Evolutionary conservation across 1,284 basidiomycete genomes (phyloP).

Genomic region (Athelia psychrophila): DNA sequence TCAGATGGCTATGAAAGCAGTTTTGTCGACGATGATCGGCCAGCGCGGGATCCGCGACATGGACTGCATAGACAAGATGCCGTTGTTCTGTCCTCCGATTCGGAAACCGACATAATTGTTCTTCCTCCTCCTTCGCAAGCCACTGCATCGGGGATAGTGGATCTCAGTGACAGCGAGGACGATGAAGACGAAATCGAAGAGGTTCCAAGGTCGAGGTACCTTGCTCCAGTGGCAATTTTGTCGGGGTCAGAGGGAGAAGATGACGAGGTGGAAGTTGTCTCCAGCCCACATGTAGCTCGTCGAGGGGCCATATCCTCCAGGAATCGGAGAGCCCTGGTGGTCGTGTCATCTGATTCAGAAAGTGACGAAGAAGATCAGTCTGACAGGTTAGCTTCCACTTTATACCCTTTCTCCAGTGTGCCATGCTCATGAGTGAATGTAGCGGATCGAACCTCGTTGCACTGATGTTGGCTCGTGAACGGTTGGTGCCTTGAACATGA

Average conservation of each 20-base stretch:
- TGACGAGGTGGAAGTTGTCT: conserved; percentile 7
- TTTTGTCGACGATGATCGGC: conserved; percentile 45
- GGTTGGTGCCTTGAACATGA: neutral
- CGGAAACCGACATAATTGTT: neutral
- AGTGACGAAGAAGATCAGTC: neutral
- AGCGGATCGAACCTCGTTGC: neutral
- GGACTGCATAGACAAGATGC: conserved; percentile 8
- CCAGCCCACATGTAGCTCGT: neutral
- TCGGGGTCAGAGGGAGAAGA: conserved; percentile 14
- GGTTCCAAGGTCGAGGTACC: neutral
- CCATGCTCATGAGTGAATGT: neutral
- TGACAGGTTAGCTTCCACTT: neutral
- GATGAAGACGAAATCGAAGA: conserved; percentile 6
- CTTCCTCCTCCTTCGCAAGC: too few species aligned
- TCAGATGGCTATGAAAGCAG: conserved; percentile 43
- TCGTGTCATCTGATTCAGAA: conserved; percentile 1
- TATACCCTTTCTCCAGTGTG: neutral
- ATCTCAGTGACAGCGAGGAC: conserved; percentile 12
- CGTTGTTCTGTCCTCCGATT: neutral
- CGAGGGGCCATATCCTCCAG: neutral
- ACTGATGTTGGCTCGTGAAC: neutral
- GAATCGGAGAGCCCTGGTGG: neutral
- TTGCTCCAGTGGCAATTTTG: conserved; percentile 8
- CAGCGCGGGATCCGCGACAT: conserved; percentile 10
- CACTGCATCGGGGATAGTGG: conserved; percentile 14